A percentile compares a stretch with the other conserved stretches of the same genome.
phyloP scores from a whole-genome alignment of 305 asterid genomes.

The Rubia peregrina region DNA sequence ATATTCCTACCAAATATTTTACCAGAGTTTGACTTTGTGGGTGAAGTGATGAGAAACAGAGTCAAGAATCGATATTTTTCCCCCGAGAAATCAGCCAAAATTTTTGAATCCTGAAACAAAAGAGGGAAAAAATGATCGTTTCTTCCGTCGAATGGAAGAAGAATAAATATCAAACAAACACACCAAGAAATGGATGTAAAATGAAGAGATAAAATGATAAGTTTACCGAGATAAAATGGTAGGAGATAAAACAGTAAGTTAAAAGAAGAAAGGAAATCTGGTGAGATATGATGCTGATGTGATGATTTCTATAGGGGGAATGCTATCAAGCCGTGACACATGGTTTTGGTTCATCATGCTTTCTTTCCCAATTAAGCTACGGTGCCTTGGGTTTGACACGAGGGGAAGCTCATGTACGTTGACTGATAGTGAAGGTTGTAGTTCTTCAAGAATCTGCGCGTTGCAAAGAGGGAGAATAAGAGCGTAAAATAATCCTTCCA shows the following conservation, averaged over 20 bases:
- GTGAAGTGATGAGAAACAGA: not conserved
- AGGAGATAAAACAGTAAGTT: too few relatives aligned
- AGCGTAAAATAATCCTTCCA: too few relatives aligned
- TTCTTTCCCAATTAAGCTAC: not conserved
- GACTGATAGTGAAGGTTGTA: too few relatives aligned
- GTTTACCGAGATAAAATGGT: too few relatives aligned
- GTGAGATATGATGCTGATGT: not conserved
- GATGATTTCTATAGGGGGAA: not conserved
- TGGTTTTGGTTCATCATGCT: not conserved
- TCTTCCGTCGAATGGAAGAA: slow-evolving; percentile 1
- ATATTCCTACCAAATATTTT: not conserved
- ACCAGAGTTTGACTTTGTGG: slow-evolving; percentile 14
- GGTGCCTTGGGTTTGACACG: too few relatives aligned
- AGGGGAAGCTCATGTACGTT: too few relatives aligned
- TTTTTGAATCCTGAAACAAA: not conserved
- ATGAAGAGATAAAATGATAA: not conserved
- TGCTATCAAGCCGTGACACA: not conserved
- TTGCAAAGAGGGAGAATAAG: too few relatives aligned
- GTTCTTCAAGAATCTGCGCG: too few relatives aligned
- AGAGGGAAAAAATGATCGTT: not conserved
- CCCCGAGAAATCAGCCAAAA: not conserved
- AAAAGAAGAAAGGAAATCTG: not conserved
- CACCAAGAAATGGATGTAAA: not conserved
- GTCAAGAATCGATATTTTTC: not conserved
- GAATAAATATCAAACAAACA: slow-evolving; percentile 10